Evolutionary conservation across 2,329 filamentous ascomycete genomes (phyloP).

Genomic region (Neoscytalidium dimidiatum): DNA sequence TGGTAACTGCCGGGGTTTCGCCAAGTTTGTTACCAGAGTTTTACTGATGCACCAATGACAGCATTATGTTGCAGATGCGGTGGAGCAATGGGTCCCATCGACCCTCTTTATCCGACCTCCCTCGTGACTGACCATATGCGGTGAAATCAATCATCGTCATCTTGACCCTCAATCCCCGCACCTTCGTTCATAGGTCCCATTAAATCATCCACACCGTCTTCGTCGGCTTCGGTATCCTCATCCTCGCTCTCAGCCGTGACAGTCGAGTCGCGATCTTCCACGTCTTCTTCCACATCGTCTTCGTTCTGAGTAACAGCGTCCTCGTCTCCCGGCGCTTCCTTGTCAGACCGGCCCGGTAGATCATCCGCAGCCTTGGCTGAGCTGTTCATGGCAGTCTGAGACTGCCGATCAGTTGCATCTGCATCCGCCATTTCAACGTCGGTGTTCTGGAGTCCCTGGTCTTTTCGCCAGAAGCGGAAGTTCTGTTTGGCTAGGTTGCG

Average conservation of each 20-base stretch:
- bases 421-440: background rate
- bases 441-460: background rate
- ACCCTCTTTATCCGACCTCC: no score
- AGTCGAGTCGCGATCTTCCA: conserved; percentile 12
- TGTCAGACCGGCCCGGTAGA: background rate
- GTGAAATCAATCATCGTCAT: background rate
- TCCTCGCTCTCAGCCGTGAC: conserved; percentile 2
- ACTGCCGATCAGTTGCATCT: background rate
- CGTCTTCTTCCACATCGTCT: conserved; percentile 22
- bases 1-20: background rate
- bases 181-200: conserved; percentile 10
- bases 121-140: background rate
- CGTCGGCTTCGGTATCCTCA: conserved; percentile 1
- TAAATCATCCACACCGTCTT: conserved; percentile 14
- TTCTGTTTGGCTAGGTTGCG: conserved; percentile 17
- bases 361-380: conserved; percentile 30
- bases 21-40: background rate
- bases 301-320: conserved; percentile 16
- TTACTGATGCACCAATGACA: background rate
- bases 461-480: conserved; percentile 1
- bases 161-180: background rate
- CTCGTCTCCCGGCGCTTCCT: conserved; percentile 25
- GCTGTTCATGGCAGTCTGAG: conserved; percentile 25
- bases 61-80: background rate
- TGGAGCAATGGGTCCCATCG: background rate